Percentiles rank a stretch among this genome's conserved stretches.
These are phyloP conservation scores for Cryptosporidium felis DNA, from an alignment of 169 alveolate genomes.

Conservation along the genomic window DNA sequence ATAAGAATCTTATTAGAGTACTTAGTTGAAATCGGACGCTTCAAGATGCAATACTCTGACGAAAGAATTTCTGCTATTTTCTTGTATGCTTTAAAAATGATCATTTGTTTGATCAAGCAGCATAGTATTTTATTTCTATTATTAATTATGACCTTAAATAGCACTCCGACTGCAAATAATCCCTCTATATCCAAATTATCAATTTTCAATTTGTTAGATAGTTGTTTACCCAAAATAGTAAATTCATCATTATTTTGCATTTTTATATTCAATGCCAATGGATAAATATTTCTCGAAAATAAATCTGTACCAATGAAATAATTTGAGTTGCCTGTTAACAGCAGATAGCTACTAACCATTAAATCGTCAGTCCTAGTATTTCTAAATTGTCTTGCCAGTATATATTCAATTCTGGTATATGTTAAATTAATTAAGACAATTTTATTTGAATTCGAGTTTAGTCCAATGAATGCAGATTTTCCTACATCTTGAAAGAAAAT, in stretches of 20 bases:
- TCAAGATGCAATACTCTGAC: not conserved
- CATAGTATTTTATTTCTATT: constrained; percentile 2
- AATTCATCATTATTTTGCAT: not conserved
- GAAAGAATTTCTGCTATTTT: not conserved
- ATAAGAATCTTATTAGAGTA: not conserved
- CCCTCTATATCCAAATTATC: not conserved
- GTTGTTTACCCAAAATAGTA: not conserved
- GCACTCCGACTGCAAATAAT: not conserved
- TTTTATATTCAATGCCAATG: not conserved
- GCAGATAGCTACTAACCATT: not conserved
- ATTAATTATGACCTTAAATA: not conserved
- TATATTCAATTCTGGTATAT: constrained; percentile 11
- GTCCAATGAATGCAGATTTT: not conserved
- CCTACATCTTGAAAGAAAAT: not conserved
- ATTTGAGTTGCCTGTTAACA: constrained; percentile 1
- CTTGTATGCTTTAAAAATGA: not conserved
- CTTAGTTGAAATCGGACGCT: not conserved
- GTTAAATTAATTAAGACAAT: not conserved
- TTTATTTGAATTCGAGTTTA: constrained; percentile 3
- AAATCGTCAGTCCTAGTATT: not conserved
- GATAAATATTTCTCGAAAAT: constrained; percentile 2
- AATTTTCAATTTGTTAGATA: constrained; percentile 3
- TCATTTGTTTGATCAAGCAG: not conserved
- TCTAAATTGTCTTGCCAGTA: not conserved
- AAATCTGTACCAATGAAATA: constrained; percentile 19